phyloP scores from a whole-genome alignment of 2,329 filamentous ascomycete genomes.

The Elsinoe ampelina region DNA sequence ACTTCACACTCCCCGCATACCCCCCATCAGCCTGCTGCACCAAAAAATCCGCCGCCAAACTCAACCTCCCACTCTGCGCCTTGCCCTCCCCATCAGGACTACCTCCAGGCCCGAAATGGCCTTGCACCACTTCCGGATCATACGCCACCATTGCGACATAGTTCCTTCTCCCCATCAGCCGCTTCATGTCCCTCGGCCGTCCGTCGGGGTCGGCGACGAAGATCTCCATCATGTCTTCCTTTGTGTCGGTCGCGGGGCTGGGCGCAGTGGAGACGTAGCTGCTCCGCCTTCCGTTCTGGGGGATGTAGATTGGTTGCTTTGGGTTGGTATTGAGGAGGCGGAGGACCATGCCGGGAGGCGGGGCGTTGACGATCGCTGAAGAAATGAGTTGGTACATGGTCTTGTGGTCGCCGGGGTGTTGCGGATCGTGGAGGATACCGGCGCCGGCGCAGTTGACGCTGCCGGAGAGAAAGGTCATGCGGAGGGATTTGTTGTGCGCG shows the following conservation, averaged over 20 bases:
- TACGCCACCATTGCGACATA: conserved; percentile 92
- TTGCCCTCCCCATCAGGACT: conserved; percentile 26
- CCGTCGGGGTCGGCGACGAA: conserved; percentile 91
- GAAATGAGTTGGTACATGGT: conserved; percentile 99
- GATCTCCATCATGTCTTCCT: conserved; percentile 99
- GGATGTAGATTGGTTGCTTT: conserved; percentile 73
- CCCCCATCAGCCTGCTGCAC: conserved; percentile 76
- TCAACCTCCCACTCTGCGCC: conserved; percentile 47
- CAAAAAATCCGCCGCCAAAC: conserved; percentile 89
- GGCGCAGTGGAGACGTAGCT: conserved; percentile 37
- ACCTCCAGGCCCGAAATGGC: conserved; percentile 20
- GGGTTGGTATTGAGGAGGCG: conserved; percentile 87
- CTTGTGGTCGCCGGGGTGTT: conserved; percentile 87
- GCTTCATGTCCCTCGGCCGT: conserved; percentile 64
- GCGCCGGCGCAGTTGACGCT: conserved; percentile 86
- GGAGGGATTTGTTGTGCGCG: conserved; percentile 83
- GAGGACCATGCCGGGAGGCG: conserved; percentile 74
- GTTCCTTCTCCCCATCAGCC: conserved; percentile 86
- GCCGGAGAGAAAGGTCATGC: conserved; percentile 95
- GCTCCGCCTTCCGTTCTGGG: conserved; percentile 68
- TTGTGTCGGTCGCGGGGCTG: conserved; percentile 61
- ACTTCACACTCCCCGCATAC: conserved; percentile 80
- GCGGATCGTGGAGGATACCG: conserved; percentile 86
- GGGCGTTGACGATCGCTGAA: conserved; percentile 82
- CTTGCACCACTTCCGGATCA: conserved; percentile 67